Conservation (phyloP, 2,329 filamentous ascomycete genomes). For the Juglanconis juglandina region DNA sequence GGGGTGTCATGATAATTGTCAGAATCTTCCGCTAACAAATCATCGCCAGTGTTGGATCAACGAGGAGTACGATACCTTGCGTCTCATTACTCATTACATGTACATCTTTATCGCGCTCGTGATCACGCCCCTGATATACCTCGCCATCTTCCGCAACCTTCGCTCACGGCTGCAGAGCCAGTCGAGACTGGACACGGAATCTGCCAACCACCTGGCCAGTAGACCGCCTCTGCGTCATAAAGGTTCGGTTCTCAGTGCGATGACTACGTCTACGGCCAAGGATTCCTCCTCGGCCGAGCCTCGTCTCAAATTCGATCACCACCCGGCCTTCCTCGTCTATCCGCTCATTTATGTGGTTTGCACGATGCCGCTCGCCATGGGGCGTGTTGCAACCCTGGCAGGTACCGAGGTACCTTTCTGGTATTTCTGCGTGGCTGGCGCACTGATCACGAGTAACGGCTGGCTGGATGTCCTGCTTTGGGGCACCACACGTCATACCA, state of each 20-base stretch:
- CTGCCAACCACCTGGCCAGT: background rate
- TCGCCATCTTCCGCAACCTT: slow-evolving; percentile 33
- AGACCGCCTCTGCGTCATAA: slow-evolving; percentile 3
- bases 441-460: slow-evolving; percentile 48
- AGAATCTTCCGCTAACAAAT: background rate
- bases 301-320: slow-evolving; percentile 20
- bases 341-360: slow-evolving; percentile 60
- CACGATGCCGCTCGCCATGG: slow-evolving; percentile 57
- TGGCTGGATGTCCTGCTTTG: slow-evolving; percentile 32
- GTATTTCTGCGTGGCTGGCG: slow-evolving; percentile 50
- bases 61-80: slow-evolving; percentile 45
- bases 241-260: slow-evolving; percentile 1
- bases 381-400: slow-evolving; percentile 56
- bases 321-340: slow-evolving; percentile 54
- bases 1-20: too few species aligned
- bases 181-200: background rate
- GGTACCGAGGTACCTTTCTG: slow-evolving; percentile 41
- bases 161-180: slow-evolving; percentile 17
- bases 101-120: slow-evolving; percentile 52
- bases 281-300: background rate
- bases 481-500: slow-evolving; percentile 24
- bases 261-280: background rate
- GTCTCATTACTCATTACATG: slow-evolving; percentile 59
- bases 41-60: slow-evolving; percentile 58
- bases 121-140: slow-evolving; percentile 34